Evolutionary conservation across 2,329 filamentous ascomycete species (phyloP).

Genomic region (Tolypocladium ovalisporum): DNA sequence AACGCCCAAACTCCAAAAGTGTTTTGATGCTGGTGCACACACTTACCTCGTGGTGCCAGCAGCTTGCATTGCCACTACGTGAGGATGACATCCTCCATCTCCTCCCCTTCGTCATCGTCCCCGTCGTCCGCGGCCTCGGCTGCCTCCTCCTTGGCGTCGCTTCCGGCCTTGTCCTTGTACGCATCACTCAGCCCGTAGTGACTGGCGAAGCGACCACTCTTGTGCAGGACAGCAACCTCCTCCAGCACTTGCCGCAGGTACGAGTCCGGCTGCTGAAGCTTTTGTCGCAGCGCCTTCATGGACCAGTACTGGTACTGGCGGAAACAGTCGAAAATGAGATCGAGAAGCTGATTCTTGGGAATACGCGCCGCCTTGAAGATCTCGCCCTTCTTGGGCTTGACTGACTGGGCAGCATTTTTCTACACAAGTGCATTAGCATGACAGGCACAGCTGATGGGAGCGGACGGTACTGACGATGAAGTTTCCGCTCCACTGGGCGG

Average conservation of each 20-base stretch:
- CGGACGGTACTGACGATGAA: conserved; percentile 43
- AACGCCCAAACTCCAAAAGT: neutral
- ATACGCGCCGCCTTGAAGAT: conserved; percentile 80
- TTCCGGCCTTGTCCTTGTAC: conserved; percentile 25
- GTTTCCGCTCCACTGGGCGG: conserved; percentile 26
- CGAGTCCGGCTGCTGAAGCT: conserved; percentile 79
- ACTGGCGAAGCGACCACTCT: conserved; percentile 74
- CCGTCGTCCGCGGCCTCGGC: conserved; percentile 51
- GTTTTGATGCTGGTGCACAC: neutral
- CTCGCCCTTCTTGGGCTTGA: conserved; percentile 53
- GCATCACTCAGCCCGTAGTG: conserved; percentile 70
- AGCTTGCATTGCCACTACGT: conserved; percentile 6
- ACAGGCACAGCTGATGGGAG: neutral
- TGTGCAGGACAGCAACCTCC: conserved; percentile 71
- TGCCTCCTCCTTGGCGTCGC: conserved; percentile 39
- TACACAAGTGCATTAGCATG: conserved; percentile 14
- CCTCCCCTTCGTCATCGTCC: conserved; percentile 54
- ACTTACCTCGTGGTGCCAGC: neutral
- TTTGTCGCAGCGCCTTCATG: conserved; percentile 72
- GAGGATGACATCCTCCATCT: conserved; percentile 68
- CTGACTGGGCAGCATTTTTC: conserved; percentile 39
- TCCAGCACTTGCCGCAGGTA: conserved; percentile 80
- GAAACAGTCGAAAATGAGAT: conserved; percentile 77
- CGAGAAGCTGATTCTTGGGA: conserved; percentile 76
- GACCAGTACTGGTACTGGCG: conserved; percentile 83